Evolutionary conservation across 2,329 filamentous ascomycete species (phyloP), one percentile per base, ranked within the genome.

Genomic region (Magnaporthales sp.): DNA sequence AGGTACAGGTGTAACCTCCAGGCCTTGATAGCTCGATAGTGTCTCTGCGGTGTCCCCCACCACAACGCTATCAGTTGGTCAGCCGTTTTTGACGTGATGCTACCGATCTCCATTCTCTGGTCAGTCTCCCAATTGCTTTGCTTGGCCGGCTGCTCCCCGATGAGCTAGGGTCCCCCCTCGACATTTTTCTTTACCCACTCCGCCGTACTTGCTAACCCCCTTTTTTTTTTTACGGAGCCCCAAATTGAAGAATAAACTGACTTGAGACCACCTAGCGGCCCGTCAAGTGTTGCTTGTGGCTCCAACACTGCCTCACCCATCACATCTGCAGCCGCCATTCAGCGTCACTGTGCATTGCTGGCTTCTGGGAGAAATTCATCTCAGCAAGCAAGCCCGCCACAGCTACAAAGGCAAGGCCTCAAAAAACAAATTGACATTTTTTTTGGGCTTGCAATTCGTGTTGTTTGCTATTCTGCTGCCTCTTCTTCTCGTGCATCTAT

Each of bases 381-480:
- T 46, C 38, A 13, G 38, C 38, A 38, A 38, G 32, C 10, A 38
- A 38, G 32, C 19, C 13, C 19, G 32, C 32, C 19, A 19, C 15
- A n/a, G 38, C 32, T 38, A 15, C 11, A 46, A 46, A 46, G 38
- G 38, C 38, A 46, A 46, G n/a, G n/a, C 38, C 38, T 46, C 3
- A 46, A 32, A 32, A 32, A 32, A 32, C 9, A 46, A 46, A 46
- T 15, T 19, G 6, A n/a, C 22, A 7, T 32, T 66, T 65, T 54
- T 46, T 11, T 46, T 19, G 15, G 38, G 66, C 62, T 58, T 64
- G 63, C 63, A 51, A 38, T 62, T 62, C 58, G 19, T 67, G 56
- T n/a, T 54, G 63, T 56, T 62, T 63, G 38, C 58, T 31, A 24
- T 46, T 64, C 61, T 51, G 30, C 31, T 60, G 62, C 64, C 66